Base-by-base conservation (phyloP, 176 grass and related monocot genomes). In the Hsuehochloa calcarea region DNA sequence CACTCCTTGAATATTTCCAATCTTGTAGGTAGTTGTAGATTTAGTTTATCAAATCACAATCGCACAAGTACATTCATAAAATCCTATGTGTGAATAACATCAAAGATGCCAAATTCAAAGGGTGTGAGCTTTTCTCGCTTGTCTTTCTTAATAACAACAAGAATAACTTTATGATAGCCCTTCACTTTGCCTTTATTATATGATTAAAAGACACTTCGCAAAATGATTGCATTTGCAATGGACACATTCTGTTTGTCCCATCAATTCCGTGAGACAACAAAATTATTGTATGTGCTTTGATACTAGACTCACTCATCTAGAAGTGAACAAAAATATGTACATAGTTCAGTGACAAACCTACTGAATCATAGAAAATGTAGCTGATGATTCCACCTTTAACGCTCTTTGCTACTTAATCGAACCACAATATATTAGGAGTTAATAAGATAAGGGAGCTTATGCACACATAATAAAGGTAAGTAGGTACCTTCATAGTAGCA, bases 31-130 rank as follows among this genome's bases (percentile, higher is more conserved):
- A 78, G 73, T 78, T 71, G 65, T 79, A 78, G 34, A 62, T 78
- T 50, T 75, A 35, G 10, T 88, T 83, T 88, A 26, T 70, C 43
- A 70, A 61, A 83, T 52, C 40, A 77, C 61, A 43, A 40, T 52
- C 78, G 46, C 65, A 56, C 55, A 55, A 84, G 56, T 72, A 75
- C 87, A 79, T 72, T 78, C 80, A 72, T 66, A 79, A 56, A 79
- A 84, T 84, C 91, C 84, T 73, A 79, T 86, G 72, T 73, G 76
- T 84, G 87, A 92, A 89, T 77, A 89, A 80, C 71, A 89, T 78
- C 81, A 79, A 67, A 79, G 78, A 78, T 78, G 82, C 55, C 54
- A 90, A 89, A 74, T 87, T 69, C 65, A 87, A 93, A 90, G 91
- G 75, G 87, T 93, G 85, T 90, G 88, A 87, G 75, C 67, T 85